These are phyloP conservation scores for Nyssa sinensis DNA, from an alignment of 148 eudicot genomes.

Conservation along the genomic window DNA sequence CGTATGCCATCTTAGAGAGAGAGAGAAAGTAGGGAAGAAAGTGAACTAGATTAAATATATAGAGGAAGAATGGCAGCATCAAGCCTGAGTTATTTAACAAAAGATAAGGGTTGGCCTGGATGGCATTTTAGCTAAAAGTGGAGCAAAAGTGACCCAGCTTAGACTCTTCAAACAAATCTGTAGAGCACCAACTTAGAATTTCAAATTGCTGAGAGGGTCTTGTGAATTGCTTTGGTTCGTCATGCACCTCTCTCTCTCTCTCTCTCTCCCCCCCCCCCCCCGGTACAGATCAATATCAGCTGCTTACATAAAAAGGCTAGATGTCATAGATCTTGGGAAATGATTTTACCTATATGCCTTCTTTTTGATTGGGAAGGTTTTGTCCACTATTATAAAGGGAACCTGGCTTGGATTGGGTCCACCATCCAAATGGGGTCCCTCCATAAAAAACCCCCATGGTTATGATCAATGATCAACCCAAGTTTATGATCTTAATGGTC, in stretches of 20 bases:
- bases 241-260: background rate
- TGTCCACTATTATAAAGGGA: background rate
- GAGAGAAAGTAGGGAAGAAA: too few relatives aligned
- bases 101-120: constrained; percentile 6
- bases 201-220: constrained; percentile 15
- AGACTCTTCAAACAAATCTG: background rate
- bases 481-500: background rate
- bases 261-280: too few relatives aligned
- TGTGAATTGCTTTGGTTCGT: constrained; percentile 9
- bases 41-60: constrained; percentile 7
- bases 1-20: constrained; percentile 13
- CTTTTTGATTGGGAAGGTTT: constrained; percentile 9
- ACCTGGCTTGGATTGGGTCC: background rate
- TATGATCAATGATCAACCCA: background rate
- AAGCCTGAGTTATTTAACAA: background rate
- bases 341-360: background rate
- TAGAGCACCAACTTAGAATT: constrained; percentile 8
- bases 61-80: constrained; percentile 9
- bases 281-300: constrained; percentile 4
- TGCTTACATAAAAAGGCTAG: constrained; percentile 13
- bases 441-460: background rate
- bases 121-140: constrained; percentile 10
- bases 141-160: constrained; percentile 14
- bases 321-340: constrained; percentile 7
- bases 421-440: background rate